These are phyloP conservation scores for Chlamydomonas sp. DNA, from an alignment of 139 green algal genomes.

Conservation along the genomic window DNA sequence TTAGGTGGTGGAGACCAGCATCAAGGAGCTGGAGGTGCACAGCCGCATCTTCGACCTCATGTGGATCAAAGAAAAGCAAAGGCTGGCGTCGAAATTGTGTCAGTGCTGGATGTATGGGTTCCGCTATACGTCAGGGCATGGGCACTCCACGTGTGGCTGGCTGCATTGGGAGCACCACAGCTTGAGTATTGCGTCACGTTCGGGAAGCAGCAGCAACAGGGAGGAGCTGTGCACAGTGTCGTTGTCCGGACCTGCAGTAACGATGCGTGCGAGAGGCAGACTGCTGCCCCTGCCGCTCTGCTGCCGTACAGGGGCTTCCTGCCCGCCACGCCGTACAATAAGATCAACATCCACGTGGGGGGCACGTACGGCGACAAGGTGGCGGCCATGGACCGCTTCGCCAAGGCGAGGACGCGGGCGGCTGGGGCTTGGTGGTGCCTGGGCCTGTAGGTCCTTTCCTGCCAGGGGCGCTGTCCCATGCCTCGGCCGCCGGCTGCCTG, in stretches of 20 bases:
- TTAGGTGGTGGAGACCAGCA: constrained; percentile 35
- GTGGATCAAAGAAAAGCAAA: constrained; percentile 1
- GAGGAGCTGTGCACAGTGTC: no score
- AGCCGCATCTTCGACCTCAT: constrained; percentile 75
- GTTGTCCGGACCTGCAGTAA: neutral
- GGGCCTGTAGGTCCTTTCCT: no score
- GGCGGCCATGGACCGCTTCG: constrained; percentile 66
- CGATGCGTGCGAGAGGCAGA: neutral
- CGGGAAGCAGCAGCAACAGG: no score
- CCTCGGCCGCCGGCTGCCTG: no score
- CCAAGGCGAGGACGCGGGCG: constrained; percentile 31
- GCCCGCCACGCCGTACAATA: constrained; percentile 65
- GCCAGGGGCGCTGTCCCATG: no score
- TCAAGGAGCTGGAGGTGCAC: constrained; percentile 78
- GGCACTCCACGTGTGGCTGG: no score
- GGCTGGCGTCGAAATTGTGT: neutral
- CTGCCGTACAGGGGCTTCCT: constrained; percentile 42
- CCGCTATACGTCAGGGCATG: no score
- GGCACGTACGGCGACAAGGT: constrained; percentile 68
- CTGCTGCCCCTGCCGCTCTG: neutral
- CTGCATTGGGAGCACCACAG: neutral
- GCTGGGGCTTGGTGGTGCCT: neutral
- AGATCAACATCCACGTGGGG: constrained; percentile 87
- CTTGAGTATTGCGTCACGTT: no score
- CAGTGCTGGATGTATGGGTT: neutral